Conservation (phyloP, 768 basidiomycete species). For the Xerocomellus chrysenteron region DNA sequence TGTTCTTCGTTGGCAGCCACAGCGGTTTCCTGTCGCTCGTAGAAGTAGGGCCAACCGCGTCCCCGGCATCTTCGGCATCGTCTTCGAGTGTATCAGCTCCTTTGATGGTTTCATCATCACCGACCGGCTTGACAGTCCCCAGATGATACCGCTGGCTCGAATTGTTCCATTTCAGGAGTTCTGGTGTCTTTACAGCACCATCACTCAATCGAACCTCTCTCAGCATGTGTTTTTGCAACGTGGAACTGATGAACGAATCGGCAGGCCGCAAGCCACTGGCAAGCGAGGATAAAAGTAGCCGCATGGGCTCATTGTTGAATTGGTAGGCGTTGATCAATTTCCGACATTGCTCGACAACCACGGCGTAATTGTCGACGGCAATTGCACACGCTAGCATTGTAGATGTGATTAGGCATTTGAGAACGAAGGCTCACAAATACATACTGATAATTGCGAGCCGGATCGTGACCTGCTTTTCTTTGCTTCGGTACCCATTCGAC, state of each 20-base stretch:
- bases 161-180: slow-evolving; percentile 60
- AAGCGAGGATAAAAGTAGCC: slow-evolving; percentile 72
- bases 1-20: slow-evolving; percentile 62
- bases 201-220: slow-evolving; percentile 76
- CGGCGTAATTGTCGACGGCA: slow-evolving; percentile 48
- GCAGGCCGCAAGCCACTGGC: slow-evolving; percentile 68
- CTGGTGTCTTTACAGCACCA: slow-evolving; percentile 60
- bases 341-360: slow-evolving; percentile 72
- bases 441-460: slow-evolving; percentile 76
- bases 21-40: slow-evolving; percentile 28
- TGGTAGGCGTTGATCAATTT: slow-evolving; percentile 75
- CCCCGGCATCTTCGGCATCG: slow-evolving; percentile 34
- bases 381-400: slow-evolving; percentile 67
- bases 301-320: slow-evolving; percentile 83
- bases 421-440: neutral
- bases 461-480: slow-evolving; percentile 64
- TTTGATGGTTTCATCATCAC: slow-evolving; percentile 20
- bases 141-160: slow-evolving; percentile 57
- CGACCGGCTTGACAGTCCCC: slow-evolving; percentile 25
- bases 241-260: slow-evolving; percentile 74
- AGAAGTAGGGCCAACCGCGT: slow-evolving; percentile 12
- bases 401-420: slow-evolving; percentile 1
- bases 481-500: slow-evolving; percentile 70
- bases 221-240: slow-evolving; percentile 80
- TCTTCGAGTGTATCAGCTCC: slow-evolving; percentile 27